Evolutionary conservation across 805 yeast species (phyloP).

Genomic region (Kazachstania martiniae): DNA sequence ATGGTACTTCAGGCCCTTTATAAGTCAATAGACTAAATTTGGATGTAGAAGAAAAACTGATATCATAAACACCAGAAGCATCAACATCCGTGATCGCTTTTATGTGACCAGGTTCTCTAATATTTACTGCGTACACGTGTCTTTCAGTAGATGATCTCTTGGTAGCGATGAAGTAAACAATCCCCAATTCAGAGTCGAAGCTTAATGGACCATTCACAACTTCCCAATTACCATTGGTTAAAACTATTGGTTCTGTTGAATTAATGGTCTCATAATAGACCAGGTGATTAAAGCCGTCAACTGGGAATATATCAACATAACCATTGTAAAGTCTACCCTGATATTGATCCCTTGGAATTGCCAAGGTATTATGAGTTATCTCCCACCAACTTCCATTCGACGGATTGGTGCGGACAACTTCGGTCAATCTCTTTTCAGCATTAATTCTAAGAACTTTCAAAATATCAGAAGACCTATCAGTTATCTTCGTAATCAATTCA

Average conservation of each 20-base stretch:
- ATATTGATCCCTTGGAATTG: constrained; percentile 40
- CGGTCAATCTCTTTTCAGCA: constrained; percentile 28
- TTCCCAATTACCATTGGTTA: constrained; percentile 83
- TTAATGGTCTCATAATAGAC: constrained; percentile 75
- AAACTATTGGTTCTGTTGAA: constrained; percentile 39
- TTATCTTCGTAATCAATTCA: constrained; percentile 42
- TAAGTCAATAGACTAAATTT: constrained; percentile 62
- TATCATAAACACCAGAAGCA: constrained; percentile 55
- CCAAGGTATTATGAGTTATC: constrained; percentile 51
- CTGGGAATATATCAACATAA: constrained; percentile 68
- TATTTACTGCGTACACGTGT: constrained; percentile 62
- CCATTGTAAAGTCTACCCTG: constrained; percentile 44
- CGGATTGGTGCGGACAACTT: constrained; percentile 38
- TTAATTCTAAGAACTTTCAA: constrained; percentile 47
- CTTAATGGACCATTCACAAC: constrained; percentile 66
- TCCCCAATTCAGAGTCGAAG: constrained; percentile 41
- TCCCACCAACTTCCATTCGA: constrained; percentile 67
- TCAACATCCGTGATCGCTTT: constrained; percentile 39
- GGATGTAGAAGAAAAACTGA: constrained; percentile 70
- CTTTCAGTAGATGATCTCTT: constrained; percentile 71
- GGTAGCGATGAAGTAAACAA: constrained; percentile 58
- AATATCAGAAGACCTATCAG: constrained; percentile 58
- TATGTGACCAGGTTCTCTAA: constrained; percentile 34
- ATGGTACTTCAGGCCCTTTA: constrained; percentile 71
- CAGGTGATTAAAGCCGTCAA: constrained; percentile 58